Conservation (phyloP, 2,329 filamentous ascomycete genomes). For the Geosmithia flava region DNA sequence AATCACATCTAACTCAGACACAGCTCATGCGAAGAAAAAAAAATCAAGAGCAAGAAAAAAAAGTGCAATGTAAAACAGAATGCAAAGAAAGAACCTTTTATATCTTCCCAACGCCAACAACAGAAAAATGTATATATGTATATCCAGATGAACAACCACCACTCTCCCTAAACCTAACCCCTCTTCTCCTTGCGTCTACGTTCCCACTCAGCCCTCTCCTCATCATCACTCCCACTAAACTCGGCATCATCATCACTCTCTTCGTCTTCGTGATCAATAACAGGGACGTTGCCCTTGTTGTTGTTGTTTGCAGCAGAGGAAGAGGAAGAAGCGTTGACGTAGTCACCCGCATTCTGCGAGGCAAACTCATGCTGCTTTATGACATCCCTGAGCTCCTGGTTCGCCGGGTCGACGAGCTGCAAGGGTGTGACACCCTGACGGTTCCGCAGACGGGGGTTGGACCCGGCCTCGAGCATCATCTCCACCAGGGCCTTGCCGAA, state of each 20-base stretch:
- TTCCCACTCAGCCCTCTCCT: constrained; percentile 51
- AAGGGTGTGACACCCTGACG: constrained; percentile 59
- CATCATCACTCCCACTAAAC: constrained; percentile 52
- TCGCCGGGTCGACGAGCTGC: constrained; percentile 63
- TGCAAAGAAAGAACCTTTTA: not conserved
- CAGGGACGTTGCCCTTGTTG: too few species aligned
- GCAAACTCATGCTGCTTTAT: constrained; percentile 63
- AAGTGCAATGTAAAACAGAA: not conserved
- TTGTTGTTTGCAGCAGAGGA: not conserved
- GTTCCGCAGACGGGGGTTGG: constrained; percentile 46
- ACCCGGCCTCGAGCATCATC: constrained; percentile 74
- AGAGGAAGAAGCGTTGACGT: constrained; percentile 25
- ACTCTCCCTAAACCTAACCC: not conserved
- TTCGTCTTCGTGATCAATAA: constrained; percentile 7
- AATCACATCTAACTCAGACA: too few species aligned
- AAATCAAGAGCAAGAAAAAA: too few species aligned
- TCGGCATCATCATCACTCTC: constrained; percentile 42
- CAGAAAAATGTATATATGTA: not conserved
- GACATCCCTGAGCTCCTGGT: constrained; percentile 46
- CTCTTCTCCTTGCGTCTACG: constrained; percentile 30
- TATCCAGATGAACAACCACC: not conserved
- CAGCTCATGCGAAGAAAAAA: too few species aligned
- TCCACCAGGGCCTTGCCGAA: constrained; percentile 56
- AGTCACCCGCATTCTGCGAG: constrained; percentile 44
- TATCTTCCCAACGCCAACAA: not conserved